phyloP scores from a whole-genome alignment of 345 rosid genomes.

The Boechera divaricarpa region DNA sequence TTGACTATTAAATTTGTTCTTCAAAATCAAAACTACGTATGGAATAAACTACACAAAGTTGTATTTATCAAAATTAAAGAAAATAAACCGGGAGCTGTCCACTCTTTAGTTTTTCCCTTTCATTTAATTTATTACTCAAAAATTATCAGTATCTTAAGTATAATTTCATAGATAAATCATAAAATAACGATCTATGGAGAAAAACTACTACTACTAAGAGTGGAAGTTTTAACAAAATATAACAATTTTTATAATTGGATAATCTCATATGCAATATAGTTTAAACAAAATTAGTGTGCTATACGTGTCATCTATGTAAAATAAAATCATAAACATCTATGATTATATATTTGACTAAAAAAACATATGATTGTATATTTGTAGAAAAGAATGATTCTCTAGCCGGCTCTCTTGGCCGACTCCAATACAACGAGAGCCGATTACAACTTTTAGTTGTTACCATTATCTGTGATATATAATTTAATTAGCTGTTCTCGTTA shows the following conservation, averaged over 20 bases:
- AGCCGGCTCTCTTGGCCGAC: conserved; percentile 38
- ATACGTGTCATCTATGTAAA: background rate
- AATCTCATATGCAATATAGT: background rate
- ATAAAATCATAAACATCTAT: background rate
- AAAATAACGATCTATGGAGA: background rate
- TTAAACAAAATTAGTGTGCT: background rate
- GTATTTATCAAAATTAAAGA: too few species aligned
- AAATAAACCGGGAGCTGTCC: too few species aligned
- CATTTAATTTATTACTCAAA: background rate
- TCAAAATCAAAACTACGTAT: background rate
- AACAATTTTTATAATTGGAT: background rate
- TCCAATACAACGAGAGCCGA: conserved; percentile 21
- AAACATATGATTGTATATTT: conserved; percentile 17
- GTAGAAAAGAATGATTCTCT: conserved; percentile 6
- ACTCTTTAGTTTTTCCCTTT: too few species aligned
- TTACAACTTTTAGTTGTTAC: conserved; percentile 32
- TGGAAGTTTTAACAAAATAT: too few species aligned
- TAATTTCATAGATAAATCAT: background rate
- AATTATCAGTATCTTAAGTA: background rate
- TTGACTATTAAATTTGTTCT: background rate
- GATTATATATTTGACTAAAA: background rate
- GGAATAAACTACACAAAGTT: background rate
- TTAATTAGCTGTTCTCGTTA: conserved; percentile 7
- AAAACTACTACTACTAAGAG: too few species aligned
- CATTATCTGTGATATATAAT: background rate